Evolutionary conservation across 768 basidiomycete genomes (phyloP), one percentile per base, ranked within the genome.

Genomic region (Podaxis sp.): DNA sequence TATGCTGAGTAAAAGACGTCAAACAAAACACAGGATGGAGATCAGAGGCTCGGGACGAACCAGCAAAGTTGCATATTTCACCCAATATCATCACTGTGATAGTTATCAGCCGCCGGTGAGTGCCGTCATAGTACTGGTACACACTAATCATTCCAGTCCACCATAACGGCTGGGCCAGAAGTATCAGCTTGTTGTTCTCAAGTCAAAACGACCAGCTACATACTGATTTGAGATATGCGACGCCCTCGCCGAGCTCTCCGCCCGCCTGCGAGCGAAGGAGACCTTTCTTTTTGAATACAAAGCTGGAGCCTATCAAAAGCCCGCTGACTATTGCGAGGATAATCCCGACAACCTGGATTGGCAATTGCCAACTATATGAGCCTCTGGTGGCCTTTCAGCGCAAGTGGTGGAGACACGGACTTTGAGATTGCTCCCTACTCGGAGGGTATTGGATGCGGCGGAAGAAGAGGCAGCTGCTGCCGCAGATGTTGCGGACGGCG

Each of bases 281-380:
- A 8, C 92, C 96, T 71, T 94, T 97, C 84, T 99, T 99, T 86
- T 99, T 99, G 79, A 99, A 90, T 2, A 98, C 96, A 74, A 98
- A 98, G 68, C 88, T 90, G 43, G 85, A 84, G 4, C 96, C 97
- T 64, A 98, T 99, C 64, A 99, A 85, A 29, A 94, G 46, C 7
- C 96, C 97, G 69, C 90, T 93, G 40, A 72, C 68, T 55, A 94
- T 72, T 54, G 93, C 91, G 63, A 94, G 83, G 52, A 92, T 73
- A 67, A 94, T 85, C 11, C 92, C 91, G 66, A 92, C 86, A 70
- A 91, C 67, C 89, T 90, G 22, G 51, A 41, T 49, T 57, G 36
- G 40, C 49, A 27, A 41, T 52, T 51, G 49, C 63, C 29, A 63
- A 51, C 7, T 61, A 25, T 22, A 47, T 60, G 38, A 60, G 57